Percentiles rank a stretch among this genome's conserved stretches.
phyloP scores from a whole-genome alignment of 2,329 filamentous ascomycete genomes.

The Neurospora sp. region DNA sequence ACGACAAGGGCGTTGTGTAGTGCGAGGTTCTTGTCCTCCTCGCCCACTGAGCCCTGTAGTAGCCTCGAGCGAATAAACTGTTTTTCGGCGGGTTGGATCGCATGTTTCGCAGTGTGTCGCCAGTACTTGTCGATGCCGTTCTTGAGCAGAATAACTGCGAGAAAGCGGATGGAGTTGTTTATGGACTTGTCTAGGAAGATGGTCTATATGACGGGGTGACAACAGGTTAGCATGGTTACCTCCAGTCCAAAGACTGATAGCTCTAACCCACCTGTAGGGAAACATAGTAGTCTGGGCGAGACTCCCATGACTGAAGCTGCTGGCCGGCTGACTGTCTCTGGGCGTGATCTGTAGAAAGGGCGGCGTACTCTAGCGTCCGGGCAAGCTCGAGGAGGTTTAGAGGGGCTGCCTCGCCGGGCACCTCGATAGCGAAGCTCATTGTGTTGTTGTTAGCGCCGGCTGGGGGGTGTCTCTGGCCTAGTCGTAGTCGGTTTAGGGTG shows the following conservation, averaged over 20 bases:
- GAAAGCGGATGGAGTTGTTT: slow-evolving; percentile 70
- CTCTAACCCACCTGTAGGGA: slow-evolving; percentile 50
- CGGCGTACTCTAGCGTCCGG: slow-evolving; percentile 48
- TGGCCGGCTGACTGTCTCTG: slow-evolving; percentile 59
- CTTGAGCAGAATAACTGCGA: slow-evolving; percentile 89
- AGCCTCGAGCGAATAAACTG: slow-evolving; percentile 63
- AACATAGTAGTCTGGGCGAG: slow-evolving; percentile 54
- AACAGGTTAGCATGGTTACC: background rate
- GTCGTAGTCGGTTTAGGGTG: background rate
- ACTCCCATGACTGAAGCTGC: slow-evolving; percentile 65
- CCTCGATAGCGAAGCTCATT: slow-evolving; percentile 68
- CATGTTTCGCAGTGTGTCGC: slow-evolving; percentile 59
- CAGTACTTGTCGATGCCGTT: slow-evolving; percentile 95
- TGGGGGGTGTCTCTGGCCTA: background rate
- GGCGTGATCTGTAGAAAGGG: slow-evolving; percentile 50
- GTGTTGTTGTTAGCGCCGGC: background rate
- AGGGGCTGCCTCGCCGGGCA: slow-evolving; percentile 71
- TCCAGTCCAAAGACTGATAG: background rate
- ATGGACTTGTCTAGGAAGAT: slow-evolving; percentile 74
- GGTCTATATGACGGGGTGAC: slow-evolving; percentile 37
- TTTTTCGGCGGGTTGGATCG: slow-evolving; percentile 68
- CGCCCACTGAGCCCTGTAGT: slow-evolving; percentile 66
- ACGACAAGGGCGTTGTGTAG: slow-evolving; percentile 81
- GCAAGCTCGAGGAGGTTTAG: slow-evolving; percentile 55
- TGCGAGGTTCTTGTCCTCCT: slow-evolving; percentile 66